Evolutionary conservation across 176 grass and related monocot species (phyloP).

Genomic region (Bothriochloa decipiens): DNA sequence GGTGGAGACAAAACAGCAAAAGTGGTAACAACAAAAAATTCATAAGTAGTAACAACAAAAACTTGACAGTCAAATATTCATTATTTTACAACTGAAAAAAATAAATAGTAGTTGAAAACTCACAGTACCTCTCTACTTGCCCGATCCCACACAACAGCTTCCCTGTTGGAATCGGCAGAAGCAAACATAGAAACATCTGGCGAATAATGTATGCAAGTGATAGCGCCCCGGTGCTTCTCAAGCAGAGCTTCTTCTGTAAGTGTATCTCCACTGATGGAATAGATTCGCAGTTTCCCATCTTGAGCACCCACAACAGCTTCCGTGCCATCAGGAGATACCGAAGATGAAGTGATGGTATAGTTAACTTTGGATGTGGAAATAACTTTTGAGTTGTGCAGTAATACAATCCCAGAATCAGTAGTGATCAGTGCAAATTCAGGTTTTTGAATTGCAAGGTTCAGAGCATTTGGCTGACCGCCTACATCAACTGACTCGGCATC

Average conservation of each 20-base stretch:
- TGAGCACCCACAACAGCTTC: slow-evolving; percentile 87
- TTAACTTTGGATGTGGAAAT: slow-evolving; percentile 70
- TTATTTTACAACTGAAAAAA: neutral
- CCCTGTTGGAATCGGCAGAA: slow-evolving; percentile 88
- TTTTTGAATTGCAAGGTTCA: slow-evolving; percentile 66
- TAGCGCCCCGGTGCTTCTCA: slow-evolving; percentile 91
- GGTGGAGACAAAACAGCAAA: slow-evolving; percentile 33
- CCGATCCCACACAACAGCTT: slow-evolving; percentile 96
- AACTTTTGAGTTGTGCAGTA: slow-evolving; percentile 73
- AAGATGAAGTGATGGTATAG: slow-evolving; percentile 71
- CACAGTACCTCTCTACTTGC: slow-evolving; percentile 73
- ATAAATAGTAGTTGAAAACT: neutral
- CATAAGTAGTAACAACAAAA: slow-evolving; percentile 15
- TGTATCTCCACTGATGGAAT: slow-evolving; percentile 65
- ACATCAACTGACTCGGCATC: slow-evolving; percentile 79
- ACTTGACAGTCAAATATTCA: neutral
- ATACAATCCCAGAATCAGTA: slow-evolving; percentile 72
- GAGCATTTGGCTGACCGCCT: slow-evolving; percentile 85
- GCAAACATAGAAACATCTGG: slow-evolving; percentile 96
- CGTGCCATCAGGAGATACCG: slow-evolving; percentile 79
- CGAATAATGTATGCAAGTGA: slow-evolving; percentile 86
- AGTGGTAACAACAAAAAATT: neutral
- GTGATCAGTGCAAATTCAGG: slow-evolving; percentile 77
- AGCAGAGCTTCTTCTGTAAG: slow-evolving; percentile 83
- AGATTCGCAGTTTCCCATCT: slow-evolving; percentile 90